A percentile compares a stretch with the other conserved stretches of the same genome.
Evolutionary conservation across 2,329 filamentous ascomycete genomes (phyloP).

Genomic region (Aaosphaeria arxii): DNA sequence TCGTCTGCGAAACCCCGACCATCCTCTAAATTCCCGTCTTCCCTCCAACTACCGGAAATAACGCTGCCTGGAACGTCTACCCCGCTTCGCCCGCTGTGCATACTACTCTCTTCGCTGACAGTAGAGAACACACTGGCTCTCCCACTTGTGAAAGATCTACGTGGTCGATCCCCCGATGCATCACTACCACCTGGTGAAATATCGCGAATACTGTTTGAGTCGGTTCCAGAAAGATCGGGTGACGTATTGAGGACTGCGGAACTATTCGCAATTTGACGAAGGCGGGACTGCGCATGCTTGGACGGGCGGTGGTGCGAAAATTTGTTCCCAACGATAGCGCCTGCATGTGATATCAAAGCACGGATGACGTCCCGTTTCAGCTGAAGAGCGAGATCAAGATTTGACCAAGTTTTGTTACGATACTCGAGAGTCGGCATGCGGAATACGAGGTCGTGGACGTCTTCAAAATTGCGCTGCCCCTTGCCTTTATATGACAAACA

Average conservation of each 20-base stretch:
- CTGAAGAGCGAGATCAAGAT: slow-evolving; percentile 86
- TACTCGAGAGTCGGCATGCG: slow-evolving; percentile 91
- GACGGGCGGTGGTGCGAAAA: slow-evolving; percentile 84
- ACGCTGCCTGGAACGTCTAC: slow-evolving; percentile 18
- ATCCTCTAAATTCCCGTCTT: slow-evolving; percentile 22
- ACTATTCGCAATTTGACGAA: slow-evolving; percentile 80
- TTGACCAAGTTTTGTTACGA: slow-evolving; percentile 98
- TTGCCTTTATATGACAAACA: slow-evolving; percentile 97
- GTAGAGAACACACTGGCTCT: slow-evolving; percentile 27
- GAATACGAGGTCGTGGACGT: slow-evolving; percentile 97
- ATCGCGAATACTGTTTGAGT: slow-evolving; percentile 28
- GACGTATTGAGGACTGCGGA: slow-evolving; percentile 57
- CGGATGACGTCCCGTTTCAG: slow-evolving; percentile 94
- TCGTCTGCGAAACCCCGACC: slow-evolving; percentile 36
- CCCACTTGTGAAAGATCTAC: slow-evolving; percentile 30
- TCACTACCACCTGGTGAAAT: slow-evolving; percentile 29
- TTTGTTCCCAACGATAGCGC: slow-evolving; percentile 96
- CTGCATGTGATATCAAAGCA: slow-evolving; percentile 90
- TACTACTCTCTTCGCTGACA: slow-evolving; percentile 26
- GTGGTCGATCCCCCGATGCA: slow-evolving; percentile 16
- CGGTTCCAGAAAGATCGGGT: slow-evolving; percentile 30
- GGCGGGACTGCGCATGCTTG: slow-evolving; percentile 71
- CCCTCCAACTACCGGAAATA: slow-evolving; percentile 16
- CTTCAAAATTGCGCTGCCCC: slow-evolving; percentile 90
- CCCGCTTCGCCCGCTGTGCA: slow-evolving; percentile 13